Percentiles rank a stretch among this genome's conserved stretches.
Evolutionary conservation across 179 eudicot species (phyloP).

Genomic region (Monotropa hypopitys): DNA sequence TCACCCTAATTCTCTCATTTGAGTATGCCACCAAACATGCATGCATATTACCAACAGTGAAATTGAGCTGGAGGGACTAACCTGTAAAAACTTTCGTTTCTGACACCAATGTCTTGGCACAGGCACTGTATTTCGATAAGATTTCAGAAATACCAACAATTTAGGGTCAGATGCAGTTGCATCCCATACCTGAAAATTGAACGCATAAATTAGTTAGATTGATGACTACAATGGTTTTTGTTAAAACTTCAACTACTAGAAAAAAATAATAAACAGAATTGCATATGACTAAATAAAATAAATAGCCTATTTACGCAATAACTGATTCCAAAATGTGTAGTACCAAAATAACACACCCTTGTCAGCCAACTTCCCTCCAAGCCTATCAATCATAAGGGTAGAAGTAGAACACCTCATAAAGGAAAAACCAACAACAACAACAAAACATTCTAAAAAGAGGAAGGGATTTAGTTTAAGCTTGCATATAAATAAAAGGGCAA

Average conservation of each 20-base stretch:
- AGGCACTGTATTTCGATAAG: constrained; percentile 88
- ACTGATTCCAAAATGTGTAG: not conserved
- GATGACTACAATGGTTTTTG: not conserved
- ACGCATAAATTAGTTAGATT: not conserved
- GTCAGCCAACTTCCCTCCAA: not conserved
- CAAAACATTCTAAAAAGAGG: not conserved
- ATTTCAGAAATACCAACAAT: constrained; percentile 80
- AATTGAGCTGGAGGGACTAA: constrained; percentile 11
- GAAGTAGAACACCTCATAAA: not conserved
- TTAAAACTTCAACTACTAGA: not conserved
- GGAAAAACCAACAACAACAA: not conserved
- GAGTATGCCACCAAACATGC: constrained; percentile 15
- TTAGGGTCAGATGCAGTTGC: constrained; percentile 91
- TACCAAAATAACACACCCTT: not conserved
- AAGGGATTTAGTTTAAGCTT: not conserved
- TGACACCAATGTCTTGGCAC: constrained; percentile 98
- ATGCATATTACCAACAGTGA: constrained; percentile 11
- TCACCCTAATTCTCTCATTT: constrained; percentile 28
- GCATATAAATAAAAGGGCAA: not conserved
- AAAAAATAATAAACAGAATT: not conserved
- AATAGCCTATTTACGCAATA: not conserved
- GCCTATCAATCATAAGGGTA: not conserved
- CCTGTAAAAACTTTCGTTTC: constrained; percentile 92
- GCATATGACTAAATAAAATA: not conserved
- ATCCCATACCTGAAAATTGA: constrained; percentile 72